phyloP scores from a whole-genome alignment of 148 eudicot species.

The Rhododendron kiyosumense region DNA sequence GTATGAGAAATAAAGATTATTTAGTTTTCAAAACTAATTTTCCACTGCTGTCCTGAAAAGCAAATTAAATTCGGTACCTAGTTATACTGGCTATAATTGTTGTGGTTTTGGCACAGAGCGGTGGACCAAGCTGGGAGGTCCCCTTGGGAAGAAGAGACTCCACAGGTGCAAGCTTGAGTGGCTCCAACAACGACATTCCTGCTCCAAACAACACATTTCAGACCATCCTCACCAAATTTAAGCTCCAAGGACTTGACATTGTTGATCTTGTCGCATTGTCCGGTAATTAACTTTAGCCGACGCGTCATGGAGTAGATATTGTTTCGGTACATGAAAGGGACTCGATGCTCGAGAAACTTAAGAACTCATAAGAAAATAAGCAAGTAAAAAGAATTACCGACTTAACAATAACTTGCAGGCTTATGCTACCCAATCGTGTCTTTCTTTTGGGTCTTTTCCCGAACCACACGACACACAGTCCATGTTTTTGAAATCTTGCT shows the following conservation, averaged over 20 bases:
- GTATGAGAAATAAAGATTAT: too few relatives aligned
- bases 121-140: constrained; percentile 87
- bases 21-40: too few relatives aligned
- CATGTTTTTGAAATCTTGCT: neutral
- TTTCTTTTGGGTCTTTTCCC: neutral
- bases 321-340: neutral
- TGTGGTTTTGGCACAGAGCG: constrained; percentile 35
- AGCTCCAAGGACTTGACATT: constrained; percentile 62
- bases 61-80: neutral
- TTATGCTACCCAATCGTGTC: neutral
- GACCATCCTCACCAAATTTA: constrained; percentile 78
- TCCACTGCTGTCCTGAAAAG: neutral
- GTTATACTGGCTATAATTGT: too few relatives aligned
- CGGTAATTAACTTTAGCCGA: constrained; percentile 30
- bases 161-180: constrained; percentile 65
- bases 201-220: constrained; percentile 91
- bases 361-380: neutral
- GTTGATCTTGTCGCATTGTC: constrained; percentile 88
- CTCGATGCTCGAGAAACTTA: neutral
- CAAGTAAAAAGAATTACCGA: neutral
- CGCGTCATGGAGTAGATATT: neutral
- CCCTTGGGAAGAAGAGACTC: constrained; percentile 89
- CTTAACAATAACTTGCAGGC: neutral
- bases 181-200: constrained; percentile 87
- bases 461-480: neutral